A percentile compares a stretch with the other conserved stretches of the same genome.
phyloP scores from a whole-genome alignment of 345 rosid species.

The Theobroma cacao region DNA sequence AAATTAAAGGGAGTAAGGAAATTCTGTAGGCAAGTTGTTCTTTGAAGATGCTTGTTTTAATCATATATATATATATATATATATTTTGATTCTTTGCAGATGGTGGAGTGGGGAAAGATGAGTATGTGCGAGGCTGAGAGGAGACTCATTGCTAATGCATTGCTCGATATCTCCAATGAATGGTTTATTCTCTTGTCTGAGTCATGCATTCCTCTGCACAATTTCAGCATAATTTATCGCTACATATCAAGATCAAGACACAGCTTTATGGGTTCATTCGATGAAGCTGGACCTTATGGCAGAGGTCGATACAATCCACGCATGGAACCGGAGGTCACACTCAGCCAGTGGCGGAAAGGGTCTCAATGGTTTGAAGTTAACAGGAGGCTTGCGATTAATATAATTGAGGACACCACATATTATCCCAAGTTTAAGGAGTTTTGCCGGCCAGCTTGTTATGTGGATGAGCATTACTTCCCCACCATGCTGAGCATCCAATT shows the following conservation, averaged over 20 bases:
- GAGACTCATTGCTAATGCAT: constrained; percentile 82
- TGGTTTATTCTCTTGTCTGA: constrained; percentile 89
- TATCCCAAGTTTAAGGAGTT: constrained; percentile 77
- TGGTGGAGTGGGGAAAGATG: constrained; percentile 87
- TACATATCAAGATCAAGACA: constrained; percentile 58
- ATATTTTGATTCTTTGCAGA: constrained; percentile 7
- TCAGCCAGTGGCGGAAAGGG: constrained; percentile 90
- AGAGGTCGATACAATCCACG: constrained; percentile 66
- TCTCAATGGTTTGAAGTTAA: constrained; percentile 91
- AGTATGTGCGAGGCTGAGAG: constrained; percentile 96
- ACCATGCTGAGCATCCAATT: constrained; percentile 70
- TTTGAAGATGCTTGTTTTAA: neutral
- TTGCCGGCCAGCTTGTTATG: constrained; percentile 73
- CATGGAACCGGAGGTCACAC: constrained; percentile 68
- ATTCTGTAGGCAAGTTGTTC: neutral
- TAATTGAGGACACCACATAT: constrained; percentile 58
- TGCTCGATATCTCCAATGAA: constrained; percentile 84
- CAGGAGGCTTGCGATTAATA: constrained; percentile 58
- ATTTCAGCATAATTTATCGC: constrained; percentile 55
- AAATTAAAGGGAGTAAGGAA: neutral
- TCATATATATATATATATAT: neutral
- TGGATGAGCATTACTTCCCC: constrained; percentile 90
- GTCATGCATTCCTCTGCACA: constrained; percentile 83
- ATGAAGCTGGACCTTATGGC: constrained; percentile 73
- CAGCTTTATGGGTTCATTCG: constrained; percentile 82